Conservation (phyloP, 108 stramenopile genomes). For the Skeletonema grethae region DNA sequence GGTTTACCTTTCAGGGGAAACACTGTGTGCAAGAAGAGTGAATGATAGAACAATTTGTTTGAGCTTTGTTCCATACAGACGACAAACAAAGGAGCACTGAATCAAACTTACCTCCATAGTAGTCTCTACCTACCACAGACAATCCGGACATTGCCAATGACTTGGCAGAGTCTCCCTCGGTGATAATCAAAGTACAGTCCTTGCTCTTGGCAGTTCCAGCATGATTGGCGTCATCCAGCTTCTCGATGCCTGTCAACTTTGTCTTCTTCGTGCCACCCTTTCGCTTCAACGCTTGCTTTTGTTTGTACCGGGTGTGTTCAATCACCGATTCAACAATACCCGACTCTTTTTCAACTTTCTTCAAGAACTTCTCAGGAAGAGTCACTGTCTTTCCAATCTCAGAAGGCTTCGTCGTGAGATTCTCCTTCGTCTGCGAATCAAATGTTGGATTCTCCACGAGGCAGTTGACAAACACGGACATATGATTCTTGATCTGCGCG, state of each 20-base stretch:
- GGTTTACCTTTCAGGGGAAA: slow-evolving; percentile 98
- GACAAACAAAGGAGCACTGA: neutral
- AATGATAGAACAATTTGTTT: too few relatives aligned
- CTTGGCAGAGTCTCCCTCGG: slow-evolving; percentile 97
- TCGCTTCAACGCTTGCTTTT: slow-evolving; percentile 86
- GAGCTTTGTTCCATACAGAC: neutral
- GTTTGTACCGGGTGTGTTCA: slow-evolving; percentile 88
- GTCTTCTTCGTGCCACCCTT: slow-evolving; percentile 92
- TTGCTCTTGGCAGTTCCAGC: slow-evolving; percentile 90
- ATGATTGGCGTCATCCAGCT: slow-evolving; percentile 96
- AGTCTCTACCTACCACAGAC: slow-evolving; percentile 91
- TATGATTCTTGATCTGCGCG: slow-evolving; percentile 93
- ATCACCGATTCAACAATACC: slow-evolving; percentile 84
- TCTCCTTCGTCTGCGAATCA: slow-evolving; percentile 99
- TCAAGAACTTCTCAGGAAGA: slow-evolving; percentile 85
- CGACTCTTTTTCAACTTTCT: slow-evolving; percentile 92
- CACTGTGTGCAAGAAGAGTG: slow-evolving; percentile 25
- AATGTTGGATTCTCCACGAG: slow-evolving; percentile 98
- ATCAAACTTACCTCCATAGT: slow-evolving; percentile 62
- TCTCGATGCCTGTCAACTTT: slow-evolving; percentile 94
- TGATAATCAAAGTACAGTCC: slow-evolving; percentile 96
- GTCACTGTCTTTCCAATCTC: slow-evolving; percentile 76
- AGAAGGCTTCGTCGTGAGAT: slow-evolving; percentile 82
- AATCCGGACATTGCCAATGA: slow-evolving; percentile 92
- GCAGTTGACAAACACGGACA: slow-evolving; percentile 94